Evolutionary conservation across 495 filamentous ascomycete genomes (phyloP).

Genomic region (Tuber umbilicatum): DNA sequence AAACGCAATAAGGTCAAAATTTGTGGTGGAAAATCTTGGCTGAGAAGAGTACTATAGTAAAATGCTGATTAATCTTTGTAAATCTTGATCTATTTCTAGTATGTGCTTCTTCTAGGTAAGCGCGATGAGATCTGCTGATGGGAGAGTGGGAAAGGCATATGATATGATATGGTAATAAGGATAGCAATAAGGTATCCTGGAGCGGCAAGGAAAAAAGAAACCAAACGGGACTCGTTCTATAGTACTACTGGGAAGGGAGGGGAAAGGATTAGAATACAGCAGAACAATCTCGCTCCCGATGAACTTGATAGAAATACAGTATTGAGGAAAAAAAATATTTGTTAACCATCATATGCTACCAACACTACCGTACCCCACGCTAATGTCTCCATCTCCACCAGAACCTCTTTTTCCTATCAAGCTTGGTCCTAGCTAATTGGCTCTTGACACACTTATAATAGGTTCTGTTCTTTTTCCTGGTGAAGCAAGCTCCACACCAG

Average conservation of each 20-base stretch:
- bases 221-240: not conserved
- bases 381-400: slow-evolving; percentile 10
- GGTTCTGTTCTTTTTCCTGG: slow-evolving; percentile 14
- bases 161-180: not conserved
- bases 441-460: not conserved
- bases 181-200: not conserved
- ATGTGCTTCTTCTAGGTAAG: not conserved
- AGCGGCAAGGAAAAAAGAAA: not conserved
- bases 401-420: not conserved
- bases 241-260: not conserved
- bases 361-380: not conserved
- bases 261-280: not conserved
- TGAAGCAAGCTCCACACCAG: slow-evolving; percentile 33
- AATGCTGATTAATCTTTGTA: not conserved
- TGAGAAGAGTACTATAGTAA: not conserved
- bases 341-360: slow-evolving; percentile 10
- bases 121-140: not conserved
- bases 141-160: not conserved
- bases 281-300: not conserved
- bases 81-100: not conserved
- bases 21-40: not conserved
- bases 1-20: not conserved
- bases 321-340: not conserved
- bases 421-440: slow-evolving; percentile 5
- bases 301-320: not conserved